A percentile compares a stretch with the other conserved stretches of the same genome.
phyloP scores from a whole-genome alignment of 305 asterid genomes.

The Salvia sclarea region DNA sequence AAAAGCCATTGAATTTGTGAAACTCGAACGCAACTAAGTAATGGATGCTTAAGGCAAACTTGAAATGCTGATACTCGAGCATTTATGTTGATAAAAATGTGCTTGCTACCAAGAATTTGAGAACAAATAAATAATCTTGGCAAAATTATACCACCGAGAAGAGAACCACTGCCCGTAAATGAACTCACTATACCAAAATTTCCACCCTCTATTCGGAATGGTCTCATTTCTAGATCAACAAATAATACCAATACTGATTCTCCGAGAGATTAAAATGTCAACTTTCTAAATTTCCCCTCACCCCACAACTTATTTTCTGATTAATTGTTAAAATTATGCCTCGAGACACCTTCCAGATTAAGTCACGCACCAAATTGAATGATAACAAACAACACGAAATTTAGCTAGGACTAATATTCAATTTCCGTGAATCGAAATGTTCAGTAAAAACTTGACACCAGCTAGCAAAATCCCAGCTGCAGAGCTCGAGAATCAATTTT shows the following conservation, averaged over 20 bases:
- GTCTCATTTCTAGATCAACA: neutral
- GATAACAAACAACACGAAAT: neutral
- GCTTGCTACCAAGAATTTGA: neutral
- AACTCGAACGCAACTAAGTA: neutral
- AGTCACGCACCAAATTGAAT: neutral
- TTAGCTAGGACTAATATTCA: neutral
- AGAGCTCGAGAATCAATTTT: neutral
- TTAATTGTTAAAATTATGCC: neutral
- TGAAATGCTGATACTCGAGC: neutral
- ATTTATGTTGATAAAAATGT: neutral
- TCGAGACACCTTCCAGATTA: neutral
- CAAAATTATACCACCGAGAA: conserved; percentile 2
- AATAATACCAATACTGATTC: neutral
- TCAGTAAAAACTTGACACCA: neutral
- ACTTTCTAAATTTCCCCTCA: neutral
- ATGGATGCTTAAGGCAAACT: neutral
- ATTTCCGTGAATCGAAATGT: neutral
- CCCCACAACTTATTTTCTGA: neutral
- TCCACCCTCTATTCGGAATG: neutral
- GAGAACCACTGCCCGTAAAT: neutral
- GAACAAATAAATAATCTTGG: neutral
- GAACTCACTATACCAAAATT: neutral
- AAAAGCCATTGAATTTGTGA: neutral
- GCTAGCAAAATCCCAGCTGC: neutral
- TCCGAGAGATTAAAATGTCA: neutral